These are phyloP conservation scores for Axilococcus clingmanii DNA, from an alignment of 139 green algal genomes.

Conservation along the genomic window DNA sequence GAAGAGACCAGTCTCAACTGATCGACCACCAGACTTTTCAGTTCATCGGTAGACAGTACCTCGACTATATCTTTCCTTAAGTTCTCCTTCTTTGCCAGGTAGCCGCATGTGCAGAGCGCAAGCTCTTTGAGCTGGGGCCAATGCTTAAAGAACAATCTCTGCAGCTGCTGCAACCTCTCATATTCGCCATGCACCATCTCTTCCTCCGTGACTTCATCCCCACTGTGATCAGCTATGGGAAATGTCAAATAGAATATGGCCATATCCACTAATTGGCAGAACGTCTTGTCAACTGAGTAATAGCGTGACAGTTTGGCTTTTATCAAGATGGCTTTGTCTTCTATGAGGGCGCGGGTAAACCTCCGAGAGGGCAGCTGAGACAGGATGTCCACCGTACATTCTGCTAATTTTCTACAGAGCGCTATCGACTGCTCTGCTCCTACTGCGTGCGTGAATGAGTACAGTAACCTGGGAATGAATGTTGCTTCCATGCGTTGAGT, in stretches of 20 bases:
- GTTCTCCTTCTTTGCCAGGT: constrained; percentile 52
- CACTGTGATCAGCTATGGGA: constrained; percentile 90
- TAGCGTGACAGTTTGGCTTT: constrained; percentile 54
- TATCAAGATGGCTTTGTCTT: constrained; percentile 71
- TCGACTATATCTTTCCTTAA: constrained; percentile 45
- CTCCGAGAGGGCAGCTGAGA: constrained; percentile 75
- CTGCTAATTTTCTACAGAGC: constrained; percentile 81
- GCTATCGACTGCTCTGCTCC: not conserved
- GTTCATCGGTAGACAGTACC: constrained; percentile 54
- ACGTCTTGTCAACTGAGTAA: constrained; percentile 44
- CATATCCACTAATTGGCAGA: constrained; percentile 80
- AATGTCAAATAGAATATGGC: constrained; percentile 82
- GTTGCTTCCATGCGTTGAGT: constrained; percentile 44
- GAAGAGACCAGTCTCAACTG: constrained; percentile 75
- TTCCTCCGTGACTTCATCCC: constrained; percentile 73
- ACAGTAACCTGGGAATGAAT: constrained; percentile 67
- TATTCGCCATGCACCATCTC: constrained; percentile 64
- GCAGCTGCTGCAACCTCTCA: constrained; percentile 69
- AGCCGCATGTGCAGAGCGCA: constrained; percentile 68
- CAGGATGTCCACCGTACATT: constrained; percentile 86
- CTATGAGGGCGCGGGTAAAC: constrained; percentile 72
- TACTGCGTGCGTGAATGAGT: constrained; percentile 38
- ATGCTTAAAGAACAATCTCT: constrained; percentile 83
- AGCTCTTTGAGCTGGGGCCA: constrained; percentile 62
- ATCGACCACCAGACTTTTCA: constrained; percentile 49